Conservation (phyloP, 352 stramenopile genomes). For the Lagenidium giganteum region DNA sequence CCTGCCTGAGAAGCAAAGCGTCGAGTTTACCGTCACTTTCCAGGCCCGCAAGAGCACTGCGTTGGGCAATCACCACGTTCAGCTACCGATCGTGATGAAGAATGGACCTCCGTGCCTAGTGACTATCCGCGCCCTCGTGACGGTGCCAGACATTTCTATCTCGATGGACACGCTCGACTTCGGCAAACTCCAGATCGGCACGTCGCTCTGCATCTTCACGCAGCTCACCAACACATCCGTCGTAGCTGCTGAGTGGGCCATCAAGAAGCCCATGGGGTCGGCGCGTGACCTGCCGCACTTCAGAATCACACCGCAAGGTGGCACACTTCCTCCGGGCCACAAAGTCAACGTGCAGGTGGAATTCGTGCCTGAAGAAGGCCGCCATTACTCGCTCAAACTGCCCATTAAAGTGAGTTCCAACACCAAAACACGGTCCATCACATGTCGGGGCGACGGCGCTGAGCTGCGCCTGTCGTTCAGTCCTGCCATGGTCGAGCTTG, state of each 20-base stretch:
- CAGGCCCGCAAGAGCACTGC: slow-evolving; percentile 82
- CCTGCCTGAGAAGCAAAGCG: slow-evolving; percentile 81
- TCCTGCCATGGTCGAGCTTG: slow-evolving; percentile 77
- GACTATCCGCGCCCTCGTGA: slow-evolving; percentile 85
- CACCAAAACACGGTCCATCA: slow-evolving; percentile 70
- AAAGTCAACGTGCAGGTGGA: slow-evolving; percentile 88
- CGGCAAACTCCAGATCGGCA: slow-evolving; percentile 83
- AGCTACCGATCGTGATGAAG: slow-evolving; percentile 87
- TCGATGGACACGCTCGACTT: slow-evolving; percentile 87
- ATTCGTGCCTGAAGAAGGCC: slow-evolving; percentile 83
- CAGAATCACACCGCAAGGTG: slow-evolving; percentile 62
- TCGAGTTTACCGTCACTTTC: slow-evolving; percentile 91
- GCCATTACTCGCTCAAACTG: slow-evolving; percentile 78
- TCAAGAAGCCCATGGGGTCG: slow-evolving; percentile 88
- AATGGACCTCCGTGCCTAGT: slow-evolving; percentile 87
- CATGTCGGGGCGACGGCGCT: slow-evolving; percentile 72
- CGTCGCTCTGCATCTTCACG: slow-evolving; percentile 84
- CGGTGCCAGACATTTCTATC: slow-evolving; percentile 86
- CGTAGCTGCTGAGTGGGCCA: slow-evolving; percentile 87
- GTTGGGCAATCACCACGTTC: slow-evolving; percentile 70
- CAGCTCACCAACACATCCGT: slow-evolving; percentile 90
- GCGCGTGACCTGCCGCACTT: slow-evolving; percentile 81
- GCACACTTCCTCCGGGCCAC: slow-evolving; percentile 64
- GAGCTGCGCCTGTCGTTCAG: slow-evolving; percentile 79
- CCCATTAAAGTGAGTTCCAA: slow-evolving; percentile 85